Conservation (phyloP, 176 grass and related monocot species). For the Tillandsia fasciculata region DNA sequence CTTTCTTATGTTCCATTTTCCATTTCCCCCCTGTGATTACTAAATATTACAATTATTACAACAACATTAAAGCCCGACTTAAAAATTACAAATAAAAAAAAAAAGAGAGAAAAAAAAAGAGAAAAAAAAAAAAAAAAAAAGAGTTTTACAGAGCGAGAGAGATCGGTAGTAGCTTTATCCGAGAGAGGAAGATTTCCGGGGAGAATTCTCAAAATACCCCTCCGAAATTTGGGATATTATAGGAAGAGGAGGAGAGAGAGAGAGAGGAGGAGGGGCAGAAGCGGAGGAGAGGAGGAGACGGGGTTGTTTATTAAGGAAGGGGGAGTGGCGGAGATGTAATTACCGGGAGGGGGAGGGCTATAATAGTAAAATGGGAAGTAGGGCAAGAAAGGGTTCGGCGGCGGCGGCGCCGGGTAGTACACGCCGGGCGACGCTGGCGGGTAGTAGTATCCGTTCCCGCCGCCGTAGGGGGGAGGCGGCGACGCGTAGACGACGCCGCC, state of each 20-base stretch:
- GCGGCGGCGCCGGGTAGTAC: slow-evolving; percentile 51
- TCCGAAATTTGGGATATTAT: too few relatives aligned
- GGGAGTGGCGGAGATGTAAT: slow-evolving; percentile 13
- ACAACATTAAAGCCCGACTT: too few relatives aligned
- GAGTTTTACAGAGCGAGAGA: too few relatives aligned
- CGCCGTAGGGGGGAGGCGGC: slow-evolving; percentile 19
- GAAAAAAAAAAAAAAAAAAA: too few relatives aligned
- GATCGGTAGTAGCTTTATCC: too few relatives aligned
- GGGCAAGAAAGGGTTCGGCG: slow-evolving; percentile 89
- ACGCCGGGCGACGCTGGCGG: slow-evolving; percentile 22
- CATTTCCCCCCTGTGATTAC: too few relatives aligned
- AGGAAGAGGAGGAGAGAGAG: background rate
- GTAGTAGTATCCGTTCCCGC: slow-evolving; percentile 20
- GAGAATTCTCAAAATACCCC: too few relatives aligned
- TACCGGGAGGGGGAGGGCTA: slow-evolving; percentile 55
- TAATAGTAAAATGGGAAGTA: slow-evolving; percentile 98
- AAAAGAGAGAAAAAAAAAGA: too few relatives aligned
- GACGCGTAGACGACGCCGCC: slow-evolving; percentile 14
- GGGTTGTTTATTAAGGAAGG: background rate
- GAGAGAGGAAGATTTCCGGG: too few relatives aligned
- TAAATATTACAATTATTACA: too few relatives aligned
- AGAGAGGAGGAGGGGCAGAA: background rate
- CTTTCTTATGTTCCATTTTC: too few relatives aligned
- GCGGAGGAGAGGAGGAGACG: background rate
- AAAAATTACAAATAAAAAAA: too few relatives aligned